Conservation (phyloP, 345 rosid genomes). For the Zanthoxylum bungeanum region DNA sequence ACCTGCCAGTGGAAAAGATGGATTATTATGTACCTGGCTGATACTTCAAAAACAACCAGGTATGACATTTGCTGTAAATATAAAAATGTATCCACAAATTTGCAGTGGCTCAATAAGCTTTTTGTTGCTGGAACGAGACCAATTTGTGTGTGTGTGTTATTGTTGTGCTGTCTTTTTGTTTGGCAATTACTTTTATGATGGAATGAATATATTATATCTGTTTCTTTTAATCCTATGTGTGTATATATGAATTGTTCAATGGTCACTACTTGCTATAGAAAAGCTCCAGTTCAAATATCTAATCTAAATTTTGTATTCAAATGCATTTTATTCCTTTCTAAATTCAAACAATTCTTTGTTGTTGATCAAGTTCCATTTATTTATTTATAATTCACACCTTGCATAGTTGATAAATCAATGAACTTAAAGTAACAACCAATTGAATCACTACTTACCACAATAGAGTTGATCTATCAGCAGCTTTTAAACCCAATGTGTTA, state of each 20-base stretch:
- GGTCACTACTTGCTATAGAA: neutral
- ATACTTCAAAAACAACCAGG: neutral
- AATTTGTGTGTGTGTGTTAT: neutral
- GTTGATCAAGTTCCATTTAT: neutral
- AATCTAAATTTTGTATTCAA: too few relatives aligned
- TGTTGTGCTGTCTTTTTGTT: too few relatives aligned
- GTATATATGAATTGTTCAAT: neutral
- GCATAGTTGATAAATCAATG: neutral
- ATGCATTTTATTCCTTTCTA: neutral
- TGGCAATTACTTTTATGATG: too few relatives aligned
- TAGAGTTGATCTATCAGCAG: too few relatives aligned
- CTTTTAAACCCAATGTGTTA: too few relatives aligned
- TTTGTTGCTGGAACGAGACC: neutral
- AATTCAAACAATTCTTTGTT: neutral
- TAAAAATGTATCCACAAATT: neutral
- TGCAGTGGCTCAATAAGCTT: neutral
- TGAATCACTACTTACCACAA: too few relatives aligned
- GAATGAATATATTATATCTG: neutral
- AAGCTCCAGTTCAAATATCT: neutral
- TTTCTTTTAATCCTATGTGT: neutral
- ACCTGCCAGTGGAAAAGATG: slow-evolving; percentile 94
- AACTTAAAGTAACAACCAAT: neutral
- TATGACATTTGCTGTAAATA: slow-evolving; percentile 16
- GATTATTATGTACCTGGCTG: slow-evolving; percentile 84
- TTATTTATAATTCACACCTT: neutral